Evolutionary conservation across 2,329 filamentous ascomycete species (phyloP).

Genomic region (Venturiaceae sp.): DNA sequence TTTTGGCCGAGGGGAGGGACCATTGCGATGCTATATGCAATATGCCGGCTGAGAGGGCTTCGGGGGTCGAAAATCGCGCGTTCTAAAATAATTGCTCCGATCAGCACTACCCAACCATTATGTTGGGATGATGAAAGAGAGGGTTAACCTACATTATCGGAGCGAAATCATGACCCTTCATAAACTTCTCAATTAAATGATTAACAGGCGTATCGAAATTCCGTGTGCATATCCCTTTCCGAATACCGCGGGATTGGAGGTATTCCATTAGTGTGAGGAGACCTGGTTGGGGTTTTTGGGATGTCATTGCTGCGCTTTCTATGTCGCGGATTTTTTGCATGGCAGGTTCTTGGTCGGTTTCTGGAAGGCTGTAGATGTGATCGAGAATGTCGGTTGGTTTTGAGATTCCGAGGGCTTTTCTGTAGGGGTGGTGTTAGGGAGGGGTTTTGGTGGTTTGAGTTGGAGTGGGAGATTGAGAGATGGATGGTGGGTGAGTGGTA

Average conservation of each 20-base stretch:
- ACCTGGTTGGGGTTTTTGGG: conserved; percentile 74
- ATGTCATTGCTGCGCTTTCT: conserved; percentile 69
- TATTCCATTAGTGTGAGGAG: conserved; percentile 72
- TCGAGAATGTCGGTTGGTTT: conserved; percentile 75
- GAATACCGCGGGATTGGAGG: conserved; percentile 56
- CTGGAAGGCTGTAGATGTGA: conserved; percentile 69
- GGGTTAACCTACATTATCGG: conserved; percentile 51
- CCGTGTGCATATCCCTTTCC: conserved; percentile 82
- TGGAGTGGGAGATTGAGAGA: not conserved
- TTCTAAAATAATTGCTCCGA: conserved; percentile 24
- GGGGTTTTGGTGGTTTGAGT: conserved; percentile 23
- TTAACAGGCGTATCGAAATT: conserved; percentile 79
- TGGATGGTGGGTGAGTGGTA: not conserved
- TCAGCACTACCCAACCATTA: too few relatives aligned
- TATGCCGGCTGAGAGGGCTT: conserved; percentile 83
- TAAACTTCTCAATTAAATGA: conserved; percentile 66
- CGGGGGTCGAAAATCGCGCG: conserved; percentile 69
- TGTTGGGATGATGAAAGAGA: not conserved
- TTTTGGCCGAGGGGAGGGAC: conserved; percentile 39
- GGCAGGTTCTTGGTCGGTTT: conserved; percentile 49
- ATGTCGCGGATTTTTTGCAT: conserved; percentile 67
- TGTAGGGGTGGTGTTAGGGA: too few relatives aligned
- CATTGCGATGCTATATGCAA: conserved; percentile 73
- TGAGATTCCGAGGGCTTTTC: conserved; percentile 61
- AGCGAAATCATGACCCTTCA: conserved; percentile 56